A percentile compares a stretch with the other conserved stretches of the same genome.
Conservation (phyloP, 257 asterid genomes). For the Gentiana dahurica region DNA sequence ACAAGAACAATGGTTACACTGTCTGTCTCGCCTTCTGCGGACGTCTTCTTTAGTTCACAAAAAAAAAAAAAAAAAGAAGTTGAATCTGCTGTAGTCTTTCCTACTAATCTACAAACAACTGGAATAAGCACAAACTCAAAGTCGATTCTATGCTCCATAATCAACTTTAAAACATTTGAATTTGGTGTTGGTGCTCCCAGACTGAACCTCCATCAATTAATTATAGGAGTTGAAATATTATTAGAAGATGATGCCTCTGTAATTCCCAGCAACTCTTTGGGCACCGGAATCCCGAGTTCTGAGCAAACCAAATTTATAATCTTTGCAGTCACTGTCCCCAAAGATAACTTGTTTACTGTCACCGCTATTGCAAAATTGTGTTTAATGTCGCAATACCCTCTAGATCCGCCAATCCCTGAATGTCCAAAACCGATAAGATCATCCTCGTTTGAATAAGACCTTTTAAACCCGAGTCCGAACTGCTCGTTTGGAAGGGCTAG, state of each 20-base stretch:
- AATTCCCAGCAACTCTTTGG: constrained; percentile 46
- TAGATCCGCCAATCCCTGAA: constrained; percentile 95
- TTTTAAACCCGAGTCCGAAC: constrained; percentile 87
- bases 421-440: constrained; percentile 80
- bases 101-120: too few species aligned
- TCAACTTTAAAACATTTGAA: too few species aligned
- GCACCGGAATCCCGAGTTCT: constrained; percentile 74
- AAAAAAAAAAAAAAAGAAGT: too few species aligned
- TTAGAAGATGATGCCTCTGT: constrained; percentile 36
- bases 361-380: constrained; percentile 67
- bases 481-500: constrained; percentile 45
- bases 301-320: constrained; percentile 73
- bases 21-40: too few species aligned
- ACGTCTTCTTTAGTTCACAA: too few species aligned
- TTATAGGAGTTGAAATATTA: constrained; percentile 41
- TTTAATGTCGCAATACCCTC: constrained; percentile 59
- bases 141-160: background rate
- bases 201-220: constrained; percentile 30
- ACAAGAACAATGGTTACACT: too few species aligned
- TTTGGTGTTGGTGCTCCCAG: too few species aligned
- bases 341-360: constrained; percentile 75
- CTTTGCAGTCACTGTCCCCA: constrained; percentile 76
- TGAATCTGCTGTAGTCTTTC: too few species aligned
- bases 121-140: too few species aligned
- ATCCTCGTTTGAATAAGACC: constrained; percentile 52